phyloP scores from a whole-genome alignment of 2,329 filamentous ascomycete genomes.

The Aspergillus tamarii region DNA sequence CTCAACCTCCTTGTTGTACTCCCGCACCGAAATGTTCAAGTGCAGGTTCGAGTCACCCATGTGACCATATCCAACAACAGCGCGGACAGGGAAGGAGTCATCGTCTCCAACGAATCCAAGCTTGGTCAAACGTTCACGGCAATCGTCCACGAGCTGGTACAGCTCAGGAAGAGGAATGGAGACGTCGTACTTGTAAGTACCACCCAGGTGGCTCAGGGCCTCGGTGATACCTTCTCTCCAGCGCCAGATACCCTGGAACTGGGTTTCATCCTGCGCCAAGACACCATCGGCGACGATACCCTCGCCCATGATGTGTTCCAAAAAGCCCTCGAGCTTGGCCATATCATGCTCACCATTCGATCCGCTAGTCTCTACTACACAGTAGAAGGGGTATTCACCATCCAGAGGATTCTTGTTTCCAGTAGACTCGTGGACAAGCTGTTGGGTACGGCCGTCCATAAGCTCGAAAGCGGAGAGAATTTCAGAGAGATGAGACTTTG shows the following conservation, averaged over 20 bases:
- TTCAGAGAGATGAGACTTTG: slow-evolving; percentile 87
- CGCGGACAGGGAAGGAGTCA: slow-evolving; percentile 76
- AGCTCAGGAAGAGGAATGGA: slow-evolving; percentile 88
- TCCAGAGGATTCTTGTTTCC: slow-evolving; percentile 81
- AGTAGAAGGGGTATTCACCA: slow-evolving; percentile 88
- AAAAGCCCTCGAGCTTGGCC: slow-evolving; percentile 85
- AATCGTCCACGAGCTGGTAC: slow-evolving; percentile 87
- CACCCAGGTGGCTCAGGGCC: slow-evolving; percentile 84
- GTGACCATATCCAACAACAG: slow-evolving; percentile 94
- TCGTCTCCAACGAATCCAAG: slow-evolving; percentile 78
- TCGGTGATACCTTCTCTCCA: slow-evolving; percentile 95
- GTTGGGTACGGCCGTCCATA: slow-evolving; percentile 86
- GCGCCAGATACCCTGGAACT: slow-evolving; percentile 80
- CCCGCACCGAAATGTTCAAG: slow-evolving; percentile 80
- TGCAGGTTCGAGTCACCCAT: slow-evolving; percentile 98
- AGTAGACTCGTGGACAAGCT: slow-evolving; percentile 73
- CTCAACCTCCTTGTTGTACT: slow-evolving; percentile 87
- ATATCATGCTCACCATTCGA: slow-evolving; percentile 92
- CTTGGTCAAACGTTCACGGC: slow-evolving; percentile 69
- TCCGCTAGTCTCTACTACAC: slow-evolving; percentile 92
- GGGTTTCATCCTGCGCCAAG: slow-evolving; percentile 89
- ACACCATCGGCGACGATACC: slow-evolving; percentile 89
- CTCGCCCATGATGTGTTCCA: slow-evolving; percentile 87
- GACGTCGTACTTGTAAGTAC: slow-evolving; percentile 97
- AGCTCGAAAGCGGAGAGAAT: slow-evolving; percentile 97